Conservation (phyloP, 176 grass and related monocot genomes). For the Chloris gayana region DNA sequence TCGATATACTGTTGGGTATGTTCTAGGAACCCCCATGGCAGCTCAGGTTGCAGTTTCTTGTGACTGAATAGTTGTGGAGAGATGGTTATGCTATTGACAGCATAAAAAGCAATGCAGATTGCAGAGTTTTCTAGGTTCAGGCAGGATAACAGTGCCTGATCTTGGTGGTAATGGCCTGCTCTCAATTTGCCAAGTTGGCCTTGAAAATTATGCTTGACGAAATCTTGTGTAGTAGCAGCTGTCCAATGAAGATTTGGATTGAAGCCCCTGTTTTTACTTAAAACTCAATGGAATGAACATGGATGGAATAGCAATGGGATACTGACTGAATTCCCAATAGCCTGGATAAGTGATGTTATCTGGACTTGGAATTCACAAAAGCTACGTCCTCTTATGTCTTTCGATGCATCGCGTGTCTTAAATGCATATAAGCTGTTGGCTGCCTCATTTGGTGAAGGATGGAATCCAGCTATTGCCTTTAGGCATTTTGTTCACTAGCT, state of each 20-base stretch:
- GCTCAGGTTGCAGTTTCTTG: constrained; percentile 37
- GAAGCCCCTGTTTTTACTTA: constrained; percentile 9
- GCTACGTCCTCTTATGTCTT: constrained; percentile 17
- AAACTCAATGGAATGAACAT: not conserved
- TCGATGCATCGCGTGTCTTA: not conserved
- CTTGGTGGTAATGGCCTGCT: constrained; percentile 33
- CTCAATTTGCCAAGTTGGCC: constrained; percentile 34
- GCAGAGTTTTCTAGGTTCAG: constrained; percentile 41
- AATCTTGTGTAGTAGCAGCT: constrained; percentile 7
- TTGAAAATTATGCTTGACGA: not conserved
- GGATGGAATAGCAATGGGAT: constrained; percentile 23
- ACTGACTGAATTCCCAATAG: constrained; percentile 2
- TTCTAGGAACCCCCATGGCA: not conserved
- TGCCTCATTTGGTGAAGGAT: constrained; percentile 8
- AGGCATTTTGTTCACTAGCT: not conserved
- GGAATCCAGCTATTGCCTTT: not conserved
- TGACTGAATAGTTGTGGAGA: constrained; percentile 26
- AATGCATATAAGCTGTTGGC: constrained; percentile 20
- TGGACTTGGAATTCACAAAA: constrained; percentile 8
- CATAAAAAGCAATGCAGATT: constrained; percentile 5
- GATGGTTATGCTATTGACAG: constrained; percentile 31
- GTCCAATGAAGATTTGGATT: constrained; percentile 14
- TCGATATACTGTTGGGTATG: constrained; percentile 3
- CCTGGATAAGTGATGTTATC: constrained; percentile 8
- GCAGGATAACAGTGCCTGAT: constrained; percentile 41